These are phyloP conservation scores for Iberis amara DNA, from an alignment of 441 rosid species.

Conservation along the genomic window DNA sequence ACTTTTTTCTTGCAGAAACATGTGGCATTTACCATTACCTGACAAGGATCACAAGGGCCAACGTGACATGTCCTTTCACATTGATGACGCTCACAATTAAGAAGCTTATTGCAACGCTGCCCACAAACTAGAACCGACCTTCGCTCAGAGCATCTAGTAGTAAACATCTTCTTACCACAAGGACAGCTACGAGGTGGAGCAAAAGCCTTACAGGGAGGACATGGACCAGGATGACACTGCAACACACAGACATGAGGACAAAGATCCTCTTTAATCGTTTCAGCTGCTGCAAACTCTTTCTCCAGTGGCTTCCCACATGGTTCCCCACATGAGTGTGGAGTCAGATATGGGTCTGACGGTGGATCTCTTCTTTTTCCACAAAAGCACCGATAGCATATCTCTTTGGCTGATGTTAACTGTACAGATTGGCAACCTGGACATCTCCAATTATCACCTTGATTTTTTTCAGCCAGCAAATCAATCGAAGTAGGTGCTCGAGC, in stretches of 20 bases:
- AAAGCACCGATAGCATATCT: slow-evolving; percentile 77
- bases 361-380: slow-evolving; percentile 89
- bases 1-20: slow-evolving; percentile 81
- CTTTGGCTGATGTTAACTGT: slow-evolving; percentile 68
- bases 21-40: slow-evolving; percentile 53
- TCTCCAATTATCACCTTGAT: slow-evolving; percentile 91
- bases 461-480: slow-evolving; percentile 73
- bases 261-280: slow-evolving; percentile 46
- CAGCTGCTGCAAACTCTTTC: slow-evolving; percentile 40
- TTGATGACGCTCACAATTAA: slow-evolving; percentile 67
- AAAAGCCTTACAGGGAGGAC: slow-evolving; percentile 97
- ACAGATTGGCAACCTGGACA: slow-evolving; percentile 97
- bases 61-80: slow-evolving; percentile 74
- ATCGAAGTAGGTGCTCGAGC: slow-evolving; percentile 89
- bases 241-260: slow-evolving; percentile 93
- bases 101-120: slow-evolving; percentile 70
- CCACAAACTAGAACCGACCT: slow-evolving; percentile 76
- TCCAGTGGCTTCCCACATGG: slow-evolving; percentile 94
- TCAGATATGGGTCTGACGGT: slow-evolving; percentile 85
- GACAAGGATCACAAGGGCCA: slow-evolving; percentile 85
- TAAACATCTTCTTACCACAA: slow-evolving; percentile 77
- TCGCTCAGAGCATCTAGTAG: slow-evolving; percentile 89
- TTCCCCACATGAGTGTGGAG: slow-evolving; percentile 98
- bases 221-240: slow-evolving; percentile 99
- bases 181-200: slow-evolving; percentile 85